Base-by-base conservation (phyloP, 805 yeast genomes). In the Candida krabiensis region DNA sequence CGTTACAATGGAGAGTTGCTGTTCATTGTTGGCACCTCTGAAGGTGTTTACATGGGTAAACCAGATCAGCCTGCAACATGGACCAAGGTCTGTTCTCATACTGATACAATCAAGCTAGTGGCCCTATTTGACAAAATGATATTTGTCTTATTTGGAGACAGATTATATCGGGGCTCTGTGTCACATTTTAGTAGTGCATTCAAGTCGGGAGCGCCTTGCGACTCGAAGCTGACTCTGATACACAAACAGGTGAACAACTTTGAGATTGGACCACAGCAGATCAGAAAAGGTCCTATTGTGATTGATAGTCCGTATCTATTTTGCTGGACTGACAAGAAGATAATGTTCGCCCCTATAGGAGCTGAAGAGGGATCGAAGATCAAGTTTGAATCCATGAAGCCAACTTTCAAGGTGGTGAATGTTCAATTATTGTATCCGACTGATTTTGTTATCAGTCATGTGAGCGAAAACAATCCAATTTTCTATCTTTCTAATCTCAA, bases 261-360 rank as follows among this genome's bases (percentile, higher is more conserved):
- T 61, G 75, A 73, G 33, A 65, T 84, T 43, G 96, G 93, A 0
- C 74, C 70, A 21, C 87, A 89, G 55, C 71, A 79, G 79, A 77
- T 58, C 69, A 77, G 45, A 76, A 69, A 28, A 69, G 77, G 71
- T 59, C 81, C 40, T 76, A 72, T 52, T 75, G 79, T 61, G 77
- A 75, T 53, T 70, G 65, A 62, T 79, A 70, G 58, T 70, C 66
- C 37, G 61, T 69, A 52, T 61, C 58, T 35, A 49, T 59, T 82
- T 77, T 70, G 83, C 76, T 41, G 72, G 75, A 55, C 68, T 66
- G 42, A 81, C 79, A 18, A 70, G 29, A 42, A 75, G 68, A 34
- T 67, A 53, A 17, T 67, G 64, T 57, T 67, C 40, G 33, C 55
- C 0, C 36, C 43, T 9, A 21, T 70, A 33, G 37, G 64, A 2